Conservation (phyloP, 352 stramenopile species). For the Phytophthora foliorum region DNA sequence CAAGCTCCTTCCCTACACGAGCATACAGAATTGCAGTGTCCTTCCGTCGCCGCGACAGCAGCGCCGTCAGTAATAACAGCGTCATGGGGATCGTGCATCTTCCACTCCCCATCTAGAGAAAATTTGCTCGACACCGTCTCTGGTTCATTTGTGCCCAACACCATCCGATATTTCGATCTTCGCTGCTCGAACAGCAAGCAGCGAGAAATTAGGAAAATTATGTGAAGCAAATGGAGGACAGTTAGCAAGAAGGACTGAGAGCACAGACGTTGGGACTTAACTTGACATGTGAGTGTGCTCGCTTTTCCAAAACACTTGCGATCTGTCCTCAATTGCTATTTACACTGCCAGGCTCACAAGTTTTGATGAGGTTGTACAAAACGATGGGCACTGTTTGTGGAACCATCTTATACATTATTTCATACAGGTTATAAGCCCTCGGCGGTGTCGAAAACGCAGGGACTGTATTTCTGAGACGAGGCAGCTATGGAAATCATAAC, state of each 20-base stretch:
- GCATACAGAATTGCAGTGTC: neutral
- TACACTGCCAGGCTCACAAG: too few relatives aligned
- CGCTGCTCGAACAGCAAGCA: constrained; percentile 13
- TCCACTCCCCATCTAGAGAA: constrained; percentile 34
- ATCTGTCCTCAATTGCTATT: too few relatives aligned
- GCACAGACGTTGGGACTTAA: too few relatives aligned
- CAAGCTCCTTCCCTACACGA: neutral
- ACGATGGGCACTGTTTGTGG: too few relatives aligned
- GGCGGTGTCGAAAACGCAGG: too few relatives aligned
- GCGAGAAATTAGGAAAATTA: constrained; percentile 9
- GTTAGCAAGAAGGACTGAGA: too few relatives aligned
- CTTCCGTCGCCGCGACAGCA: constrained; percentile 16
- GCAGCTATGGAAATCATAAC: constrained; percentile 9
- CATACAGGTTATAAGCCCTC: too few relatives aligned
- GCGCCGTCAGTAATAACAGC: neutral
- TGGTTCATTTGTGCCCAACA: constrained; percentile 17
- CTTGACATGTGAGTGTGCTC: too few relatives aligned
- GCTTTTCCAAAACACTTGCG: too few relatives aligned
- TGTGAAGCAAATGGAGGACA: too few relatives aligned
- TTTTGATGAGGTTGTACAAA: too few relatives aligned
- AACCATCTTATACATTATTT: too few relatives aligned
- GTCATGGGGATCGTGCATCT: constrained; percentile 10
- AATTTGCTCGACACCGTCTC: constrained; percentile 25
- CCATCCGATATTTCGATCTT: constrained; percentile 24
- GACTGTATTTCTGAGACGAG: constrained; percentile 28